Evolutionary conservation across 768 basidiomycete species (phyloP), one percentile per base, ranked within the genome.

Genomic region (Auriscalpium vulgare): DNA sequence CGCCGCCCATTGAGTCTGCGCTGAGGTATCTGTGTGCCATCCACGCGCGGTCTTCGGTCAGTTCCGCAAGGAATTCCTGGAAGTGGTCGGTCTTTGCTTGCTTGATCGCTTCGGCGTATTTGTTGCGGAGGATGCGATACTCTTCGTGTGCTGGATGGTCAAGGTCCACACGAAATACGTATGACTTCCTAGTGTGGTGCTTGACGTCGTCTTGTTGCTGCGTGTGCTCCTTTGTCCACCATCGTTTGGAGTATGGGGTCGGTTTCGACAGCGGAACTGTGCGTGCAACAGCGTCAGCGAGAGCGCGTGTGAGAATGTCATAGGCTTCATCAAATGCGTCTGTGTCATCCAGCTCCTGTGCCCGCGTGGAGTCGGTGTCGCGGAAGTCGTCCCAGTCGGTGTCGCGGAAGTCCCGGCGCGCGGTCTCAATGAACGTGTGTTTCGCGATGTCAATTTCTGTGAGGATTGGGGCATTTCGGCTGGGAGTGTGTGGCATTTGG

Each of bases 41-140:
- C 67, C 66, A 68, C 0, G 68, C 43, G 10, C 53, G 11, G 11
- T 43, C 40, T 1, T 60, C 58, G 10, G 56, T 48, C 0, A 61
- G 46, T 8, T 58, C 50, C n/a, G 63, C 62, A 6, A 68, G 54
- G 43, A 40, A 68, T 4, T 60, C 59, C 23, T 61, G 38, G 64
- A 64, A 69, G 54, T 67, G 66, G 19, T 64, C 55, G 16, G 36
- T 53, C 46, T 68, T 66, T 0, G 64, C 43, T 4, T 37, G 37
- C 14, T 50, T 11, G 13, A 66, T 62, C 14, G 16, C 23, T 1
- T 57, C 57, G 0, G 17, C 23, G 50, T 64, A 66, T 23, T 38
- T 7, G 38, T 64, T 64, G 16, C 53, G 13, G 7, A 17, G 13
- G 6, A 35, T 29, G 7, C 16, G 6, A 14, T 13, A 36, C 14